Evolutionary conservation across 1,284 basidiomycete genomes (phyloP).

Genomic region (Ustilago loliicola): DNA sequence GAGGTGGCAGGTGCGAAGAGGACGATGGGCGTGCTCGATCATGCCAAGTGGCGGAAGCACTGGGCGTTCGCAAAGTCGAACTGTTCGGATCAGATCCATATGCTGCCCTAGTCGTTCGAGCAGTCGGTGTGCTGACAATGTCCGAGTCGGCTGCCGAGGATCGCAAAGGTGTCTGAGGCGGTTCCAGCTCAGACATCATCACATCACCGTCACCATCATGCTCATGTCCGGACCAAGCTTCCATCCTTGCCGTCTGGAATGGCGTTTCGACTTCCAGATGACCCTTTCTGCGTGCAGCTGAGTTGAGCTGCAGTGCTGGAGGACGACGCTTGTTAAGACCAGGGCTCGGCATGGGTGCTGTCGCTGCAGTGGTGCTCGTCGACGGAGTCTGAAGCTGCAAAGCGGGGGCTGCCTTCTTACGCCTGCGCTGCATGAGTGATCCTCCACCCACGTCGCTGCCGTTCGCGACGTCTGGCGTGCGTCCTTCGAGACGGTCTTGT

Average conservation of each 20-base stretch:
- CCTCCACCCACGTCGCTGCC: slow-evolving; percentile 20
- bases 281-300: not conserved
- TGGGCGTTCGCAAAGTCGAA: slow-evolving; percentile 30
- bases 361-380: slow-evolving; percentile 1
- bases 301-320: slow-evolving; percentile 38
- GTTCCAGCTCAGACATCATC: slow-evolving; percentile 38
- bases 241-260: slow-evolving; percentile 41
- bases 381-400: slow-evolving; percentile 37
- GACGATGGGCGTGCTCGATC: slow-evolving; percentile 20
- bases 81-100: slow-evolving; percentile 8
- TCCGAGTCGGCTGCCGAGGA: slow-evolving; percentile 33
- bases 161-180: slow-evolving; percentile 42
- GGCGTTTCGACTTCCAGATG: slow-evolving; percentile 34
- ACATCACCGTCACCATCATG: slow-evolving; percentile 37
- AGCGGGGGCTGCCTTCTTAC: slow-evolving; percentile 43
- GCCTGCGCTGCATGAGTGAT: slow-evolving; percentile 47
- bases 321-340: slow-evolving; percentile 38
- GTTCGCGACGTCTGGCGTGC: slow-evolving; percentile 6
- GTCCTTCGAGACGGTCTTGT: slow-evolving; percentile 45
- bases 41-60: slow-evolving; percentile 13
- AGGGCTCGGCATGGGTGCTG: slow-evolving; percentile 25
- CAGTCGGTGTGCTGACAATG: slow-evolving; percentile 42
- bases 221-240: slow-evolving; percentile 15
- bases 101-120: slow-evolving; percentile 16
- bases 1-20: slow-evolving; percentile 5